Evolutionary conservation across 2,329 filamentous ascomycete genomes (phyloP).

Genomic region (Macrophomina pseudophaseolina): DNA sequence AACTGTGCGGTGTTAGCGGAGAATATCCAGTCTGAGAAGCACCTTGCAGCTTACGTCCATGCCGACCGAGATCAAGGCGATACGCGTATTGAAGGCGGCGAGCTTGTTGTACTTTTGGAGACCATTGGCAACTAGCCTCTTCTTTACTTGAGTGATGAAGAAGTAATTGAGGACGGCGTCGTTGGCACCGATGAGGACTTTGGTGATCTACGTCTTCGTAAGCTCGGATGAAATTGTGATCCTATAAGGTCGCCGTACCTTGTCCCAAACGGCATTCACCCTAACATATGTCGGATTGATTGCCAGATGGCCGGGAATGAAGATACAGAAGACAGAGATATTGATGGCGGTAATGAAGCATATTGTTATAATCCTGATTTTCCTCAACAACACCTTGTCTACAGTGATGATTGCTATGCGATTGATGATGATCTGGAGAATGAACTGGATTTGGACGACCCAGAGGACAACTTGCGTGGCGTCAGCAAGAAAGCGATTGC

Average conservation of each 20-base stretch:
- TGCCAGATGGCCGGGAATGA: slow-evolving; percentile 38
- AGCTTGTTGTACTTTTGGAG: slow-evolving; percentile 36
- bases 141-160: slow-evolving; percentile 36
- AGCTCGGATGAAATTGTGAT: background rate
- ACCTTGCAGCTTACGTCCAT: slow-evolving; percentile 32
- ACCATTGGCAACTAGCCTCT: slow-evolving; percentile 35
- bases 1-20: background rate
- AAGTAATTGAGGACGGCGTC: slow-evolving; percentile 36
- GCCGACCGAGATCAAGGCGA: slow-evolving; percentile 35
- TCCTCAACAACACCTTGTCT: slow-evolving; percentile 27
- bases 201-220: slow-evolving; percentile 30
- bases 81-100: slow-evolving; percentile 36
- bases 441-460: slow-evolving; percentile 48
- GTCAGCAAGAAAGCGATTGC: background rate
- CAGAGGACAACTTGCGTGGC: slow-evolving; percentile 40
- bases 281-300: slow-evolving; percentile 31
- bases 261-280: slow-evolving; percentile 30
- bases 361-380: slow-evolving; percentile 30
- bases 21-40: background rate
- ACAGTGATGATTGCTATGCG: slow-evolving; percentile 36
- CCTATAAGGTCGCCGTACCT: background rate
- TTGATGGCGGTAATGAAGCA: slow-evolving; percentile 35
- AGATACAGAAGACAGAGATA: slow-evolving; percentile 38
- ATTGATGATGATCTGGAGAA: slow-evolving; percentile 37
- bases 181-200: slow-evolving; percentile 34